These are phyloP conservation scores for Williopsis jadinii DNA, from an alignment of 1,139 yeast species.

Conservation along the genomic window DNA sequence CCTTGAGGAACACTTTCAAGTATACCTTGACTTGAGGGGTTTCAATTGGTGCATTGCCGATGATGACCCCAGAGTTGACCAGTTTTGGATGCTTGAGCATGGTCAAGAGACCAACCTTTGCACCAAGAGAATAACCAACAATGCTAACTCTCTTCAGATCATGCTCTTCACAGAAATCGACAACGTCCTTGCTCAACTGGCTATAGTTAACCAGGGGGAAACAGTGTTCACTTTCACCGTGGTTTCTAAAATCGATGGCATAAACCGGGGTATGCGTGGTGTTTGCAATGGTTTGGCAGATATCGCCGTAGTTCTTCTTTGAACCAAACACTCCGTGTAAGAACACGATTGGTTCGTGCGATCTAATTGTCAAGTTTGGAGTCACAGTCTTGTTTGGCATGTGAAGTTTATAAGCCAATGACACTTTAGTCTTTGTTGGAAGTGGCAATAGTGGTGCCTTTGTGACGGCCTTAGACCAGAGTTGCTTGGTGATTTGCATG, in stretches of 20 bases:
- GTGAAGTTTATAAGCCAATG: constrained; percentile 21
- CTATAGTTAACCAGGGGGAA: constrained; percentile 33
- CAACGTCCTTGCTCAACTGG: constrained; percentile 36
- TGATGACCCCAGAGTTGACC: constrained; percentile 33
- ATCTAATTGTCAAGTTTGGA: constrained; percentile 19
- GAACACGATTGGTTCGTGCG: constrained; percentile 32
- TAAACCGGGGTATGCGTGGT: constrained; percentile 27
- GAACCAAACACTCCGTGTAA: constrained; percentile 46
- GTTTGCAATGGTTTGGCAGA: constrained; percentile 31
- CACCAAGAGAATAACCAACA: constrained; percentile 50
- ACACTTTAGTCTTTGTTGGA: constrained; percentile 18
- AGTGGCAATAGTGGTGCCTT: constrained; percentile 10
- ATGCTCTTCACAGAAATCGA: constrained; percentile 27
- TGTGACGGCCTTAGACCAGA: constrained; percentile 7
- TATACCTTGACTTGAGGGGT: constrained; percentile 20
- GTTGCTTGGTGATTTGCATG: constrained; percentile 7
- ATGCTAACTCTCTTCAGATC: constrained; percentile 27
- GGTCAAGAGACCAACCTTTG: constrained; percentile 41
- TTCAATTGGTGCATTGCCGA: constrained; percentile 40
- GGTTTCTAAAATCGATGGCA: constrained; percentile 43
- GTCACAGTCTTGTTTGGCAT: constrained; percentile 21
- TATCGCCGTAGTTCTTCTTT: constrained; percentile 33
- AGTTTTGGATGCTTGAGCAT: constrained; percentile 33
- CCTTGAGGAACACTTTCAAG: constrained; percentile 18
- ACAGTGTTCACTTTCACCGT: constrained; percentile 37